Base-by-base conservation (phyloP, 148 eudicot species). In the Rhododendron vialii region DNA sequence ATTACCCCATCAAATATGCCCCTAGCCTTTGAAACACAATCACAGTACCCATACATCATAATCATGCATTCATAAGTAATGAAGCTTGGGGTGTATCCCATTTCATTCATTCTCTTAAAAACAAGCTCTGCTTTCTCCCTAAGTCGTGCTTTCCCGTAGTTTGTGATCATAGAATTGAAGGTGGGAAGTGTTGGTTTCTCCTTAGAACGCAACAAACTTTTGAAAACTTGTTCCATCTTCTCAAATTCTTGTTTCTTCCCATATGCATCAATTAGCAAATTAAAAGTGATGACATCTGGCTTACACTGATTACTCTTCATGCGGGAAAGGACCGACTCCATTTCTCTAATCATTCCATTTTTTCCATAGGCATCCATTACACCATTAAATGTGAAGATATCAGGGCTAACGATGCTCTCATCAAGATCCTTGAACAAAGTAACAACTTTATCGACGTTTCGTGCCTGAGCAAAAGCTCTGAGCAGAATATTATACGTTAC, bases 351-450 rank as follows among this genome's bases (percentile, higher is more conserved):
- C 99, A 95, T 93, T 85, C 99, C 98, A 53, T 93, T 92, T 90
- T 97, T 97, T 43, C 99, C 99, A 90, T 93, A 97, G 8, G 93
- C 99, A 90, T 97, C 99, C 98, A 97, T 95, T 65, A 97, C 94
- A 24, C 98, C 99, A 65, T 97, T 97, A 84, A 90, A 95, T 43
- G 99, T 97, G 87, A 86, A 97, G 41, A 93, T 93, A 87, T 97
- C 98, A n/a, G 98, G 93, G 73, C 55, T 81, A 36, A 91, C 67
- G 20, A 90, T 90, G 90, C 98, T 96, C 74, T 94, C 92, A 24
- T 93, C 92, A 13, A 96, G 95, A 88, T 96, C 98, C 85, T 95
- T 94, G 80, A 95, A 94, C 86, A 96, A 86, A 38, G 83, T 75
- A 38, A 90, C 84, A 30, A 95, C 98, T 88, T 94, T 98, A 33